Conservation (phyloP, 2,329 filamentous ascomycete genomes). For the Aspergillus sojae region DNA sequence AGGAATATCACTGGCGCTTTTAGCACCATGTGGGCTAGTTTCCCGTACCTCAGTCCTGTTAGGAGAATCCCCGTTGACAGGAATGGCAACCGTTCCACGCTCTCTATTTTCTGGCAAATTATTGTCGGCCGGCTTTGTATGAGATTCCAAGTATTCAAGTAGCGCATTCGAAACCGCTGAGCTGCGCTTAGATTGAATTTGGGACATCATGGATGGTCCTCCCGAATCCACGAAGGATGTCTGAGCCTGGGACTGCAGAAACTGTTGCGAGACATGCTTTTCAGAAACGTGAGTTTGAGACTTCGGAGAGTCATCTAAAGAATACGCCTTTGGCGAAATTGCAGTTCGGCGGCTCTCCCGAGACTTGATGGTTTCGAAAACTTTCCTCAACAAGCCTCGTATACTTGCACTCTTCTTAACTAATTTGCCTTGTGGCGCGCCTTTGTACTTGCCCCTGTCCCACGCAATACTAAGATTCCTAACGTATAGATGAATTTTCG, state of each 20-base stretch:
- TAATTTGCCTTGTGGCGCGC: conserved; percentile 19
- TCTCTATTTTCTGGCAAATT: not conserved
- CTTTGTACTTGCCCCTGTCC: conserved; percentile 18
- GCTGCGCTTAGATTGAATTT: not conserved
- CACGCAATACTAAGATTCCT: conserved; percentile 29
- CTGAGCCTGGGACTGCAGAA: conserved; percentile 30
- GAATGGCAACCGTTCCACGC: not conserved
- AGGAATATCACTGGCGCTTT: not conserved
- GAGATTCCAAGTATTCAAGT: conserved; percentile 8
- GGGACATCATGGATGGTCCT: not conserved
- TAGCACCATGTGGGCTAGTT: not conserved
- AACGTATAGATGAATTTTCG: conserved; percentile 30
- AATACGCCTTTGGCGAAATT: not conserved
- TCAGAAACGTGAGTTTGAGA: conserved; percentile 18
- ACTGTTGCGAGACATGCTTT: conserved; percentile 17
- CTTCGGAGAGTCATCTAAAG: conserved; percentile 11
- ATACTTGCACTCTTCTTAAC: conserved; percentile 23
- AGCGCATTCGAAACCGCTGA: conserved; percentile 7
- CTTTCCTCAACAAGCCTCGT: conserved; percentile 20
- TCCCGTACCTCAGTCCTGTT: not conserved
- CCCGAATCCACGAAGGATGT: conserved; percentile 12
- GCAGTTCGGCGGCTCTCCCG: not conserved
- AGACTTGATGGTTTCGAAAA: conserved; percentile 16
- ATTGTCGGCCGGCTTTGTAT: not conserved
- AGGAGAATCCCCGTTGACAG: not conserved